Evolutionary conservation across 306 rosid genomes (phyloP).

Genomic region (Gillenia trifoliata): DNA sequence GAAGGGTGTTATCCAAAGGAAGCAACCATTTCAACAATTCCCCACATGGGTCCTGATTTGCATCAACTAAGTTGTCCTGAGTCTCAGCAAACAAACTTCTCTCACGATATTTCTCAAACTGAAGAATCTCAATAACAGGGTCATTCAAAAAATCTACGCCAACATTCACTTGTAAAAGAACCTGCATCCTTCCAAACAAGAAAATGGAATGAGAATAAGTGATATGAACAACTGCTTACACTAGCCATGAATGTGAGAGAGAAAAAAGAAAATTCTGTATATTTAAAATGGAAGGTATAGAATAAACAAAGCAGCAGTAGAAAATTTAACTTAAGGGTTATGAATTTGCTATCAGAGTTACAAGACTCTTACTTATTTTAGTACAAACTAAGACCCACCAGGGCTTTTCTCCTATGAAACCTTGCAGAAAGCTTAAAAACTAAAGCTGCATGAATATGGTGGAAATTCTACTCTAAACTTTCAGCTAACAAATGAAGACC

Average conservation of each 20-base stretch:
- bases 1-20: constrained; percentile 71
- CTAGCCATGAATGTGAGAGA: constrained; percentile 14
- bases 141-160: constrained; percentile 60
- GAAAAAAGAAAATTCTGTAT: constrained; percentile 14
- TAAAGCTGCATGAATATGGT: neutral
- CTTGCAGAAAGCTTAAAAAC: neutral
- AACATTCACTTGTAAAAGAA: constrained; percentile 83
- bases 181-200: constrained; percentile 91
- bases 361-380: neutral
- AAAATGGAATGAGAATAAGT: constrained; percentile 51
- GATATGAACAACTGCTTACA: constrained; percentile 21
- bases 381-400: neutral
- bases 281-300: neutral
- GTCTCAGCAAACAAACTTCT: constrained; percentile 36
- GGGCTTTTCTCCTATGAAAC: neutral
- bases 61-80: constrained; percentile 33
- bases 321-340: constrained; percentile 9
- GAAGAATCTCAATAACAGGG: constrained; percentile 91
- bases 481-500: neutral
- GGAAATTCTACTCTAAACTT: neutral
- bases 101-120: constrained; percentile 71
- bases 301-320: neutral
- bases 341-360: constrained; percentile 9
- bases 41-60: constrained; percentile 63
- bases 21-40: constrained; percentile 85